Evolutionary conservation across 2,329 filamentous ascomycete species (phyloP), one percentile per base, ranked within the genome.

Genomic region (Dendryphion nanum): DNA sequence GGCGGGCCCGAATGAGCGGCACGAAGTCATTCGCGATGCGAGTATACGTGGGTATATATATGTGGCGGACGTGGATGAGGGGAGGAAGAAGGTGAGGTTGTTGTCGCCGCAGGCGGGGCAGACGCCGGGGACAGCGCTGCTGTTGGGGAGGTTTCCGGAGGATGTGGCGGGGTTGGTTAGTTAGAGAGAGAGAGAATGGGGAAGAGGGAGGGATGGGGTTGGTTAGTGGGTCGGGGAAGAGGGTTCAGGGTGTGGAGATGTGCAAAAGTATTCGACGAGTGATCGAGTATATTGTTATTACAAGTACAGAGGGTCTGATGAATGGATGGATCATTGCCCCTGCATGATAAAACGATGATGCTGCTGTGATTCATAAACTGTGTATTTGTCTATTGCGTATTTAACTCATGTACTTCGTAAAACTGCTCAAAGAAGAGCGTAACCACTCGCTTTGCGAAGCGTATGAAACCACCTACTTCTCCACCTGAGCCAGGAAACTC

Each of bases 41-140:
- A 85, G 84, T 39, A 83, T 97, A 19, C 85, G 94, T 77, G 93
- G 93, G 0, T 98, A 95, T 58, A 78, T 96, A 19, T 96, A 95
- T 57, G 86, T 97, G 13, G 85, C 88, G 1, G 88, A 95, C 45
- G 88, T 97, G 4, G 90, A 98, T 57, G 86, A 88, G 58, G 83
- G 85, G 52, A 86, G 86, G 64, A 82, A 82, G 50, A 86, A 68
- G 62, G 74, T 96, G 20, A 85, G 87, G 57, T 74, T 97, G 15
- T 70, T 98, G 41, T 83, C 87, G 14, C 93, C 93, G 2, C 82
- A 95, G 44, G 86, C 86, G 36, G 89, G 89, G 2, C 77, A 86
- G 41, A 75, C 95, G 42, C 89, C 88, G 1, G 80, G 85, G 49
- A 77, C 83, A 57, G 89, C 91, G 4, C 72, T 97, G 55, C 74